These are phyloP conservation scores for Candida tropicalis DNA, from an alignment of 1,139 yeast species.

Conservation along the genomic window DNA sequence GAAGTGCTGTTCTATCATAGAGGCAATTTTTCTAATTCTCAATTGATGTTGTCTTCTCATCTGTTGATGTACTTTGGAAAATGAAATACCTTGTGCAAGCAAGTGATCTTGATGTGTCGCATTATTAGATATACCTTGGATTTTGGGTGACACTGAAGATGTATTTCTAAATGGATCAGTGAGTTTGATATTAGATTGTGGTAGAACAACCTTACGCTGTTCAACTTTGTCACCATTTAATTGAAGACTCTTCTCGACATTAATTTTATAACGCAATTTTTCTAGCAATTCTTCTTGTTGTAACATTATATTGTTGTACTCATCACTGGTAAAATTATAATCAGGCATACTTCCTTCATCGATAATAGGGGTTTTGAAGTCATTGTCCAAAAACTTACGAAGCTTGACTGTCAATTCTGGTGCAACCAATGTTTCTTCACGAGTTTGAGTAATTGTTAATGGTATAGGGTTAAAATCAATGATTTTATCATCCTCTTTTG, in stretches of 20 bases:
- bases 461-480: conserved; percentile 36
- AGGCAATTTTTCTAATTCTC: conserved; percentile 73
- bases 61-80: conserved; percentile 73
- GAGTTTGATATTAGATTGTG: conserved; percentile 45
- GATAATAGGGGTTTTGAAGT: conserved; percentile 44
- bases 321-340: conserved; percentile 35
- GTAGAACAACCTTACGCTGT: conserved; percentile 45
- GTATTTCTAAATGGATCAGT: conserved; percentile 45
- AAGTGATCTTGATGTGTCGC: conserved; percentile 73
- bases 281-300: conserved; percentile 37
- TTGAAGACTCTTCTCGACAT: conserved; percentile 40
- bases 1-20: conserved; percentile 85
- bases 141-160: conserved; percentile 41
- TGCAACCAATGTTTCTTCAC: conserved; percentile 22
- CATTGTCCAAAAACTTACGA: conserved; percentile 53
- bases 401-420: conserved; percentile 46
- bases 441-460: conserved; percentile 25
- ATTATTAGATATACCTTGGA: conserved; percentile 42
- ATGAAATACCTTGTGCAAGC: conserved; percentile 71
- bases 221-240: conserved; percentile 48
- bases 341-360: conserved; percentile 42
- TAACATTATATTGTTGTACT: conserved; percentile 31
- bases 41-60: conserved; percentile 65
- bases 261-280: conserved; percentile 34
- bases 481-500: conserved; percentile 44